phyloP scores from a whole-genome alignment of 1,284 basidiomycete genomes.

The Fomitopsis pinicola region DNA sequence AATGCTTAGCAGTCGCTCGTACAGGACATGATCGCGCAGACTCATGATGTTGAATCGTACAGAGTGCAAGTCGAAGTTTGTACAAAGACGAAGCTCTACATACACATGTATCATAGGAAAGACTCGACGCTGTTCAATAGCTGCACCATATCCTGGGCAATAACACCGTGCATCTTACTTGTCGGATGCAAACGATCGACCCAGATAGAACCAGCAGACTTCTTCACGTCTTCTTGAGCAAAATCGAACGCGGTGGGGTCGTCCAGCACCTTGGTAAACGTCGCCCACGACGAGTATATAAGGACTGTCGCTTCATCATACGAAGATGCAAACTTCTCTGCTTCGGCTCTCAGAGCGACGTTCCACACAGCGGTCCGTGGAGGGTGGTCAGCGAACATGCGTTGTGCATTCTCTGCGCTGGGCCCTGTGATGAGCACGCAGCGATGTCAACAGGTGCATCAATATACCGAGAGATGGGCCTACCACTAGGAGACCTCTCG shows the following conservation, averaged over 20 bases:
- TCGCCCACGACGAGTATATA: constrained; percentile 44
- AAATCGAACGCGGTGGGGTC: constrained; percentile 41
- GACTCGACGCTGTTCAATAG: constrained; percentile 12
- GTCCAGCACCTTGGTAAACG: constrained; percentile 45
- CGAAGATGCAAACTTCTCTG: constrained; percentile 29
- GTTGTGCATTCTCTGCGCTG: not conserved
- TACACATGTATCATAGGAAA: not conserved
- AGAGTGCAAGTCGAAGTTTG: too few species aligned
- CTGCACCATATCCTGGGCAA: constrained; percentile 22
- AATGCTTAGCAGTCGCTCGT: constrained; percentile 77
- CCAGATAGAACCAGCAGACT: constrained; percentile 42
- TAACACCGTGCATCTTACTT: constrained; percentile 22
- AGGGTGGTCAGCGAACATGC: not conserved
- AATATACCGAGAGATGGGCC: not conserved
- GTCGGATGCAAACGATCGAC: constrained; percentile 35
- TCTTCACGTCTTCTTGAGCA: constrained; percentile 25
- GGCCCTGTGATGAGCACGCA: not conserved
- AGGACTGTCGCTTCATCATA: constrained; percentile 44
- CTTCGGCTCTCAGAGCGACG: not conserved
- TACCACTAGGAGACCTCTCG: constrained; percentile 37
- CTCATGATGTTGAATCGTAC: not conserved
- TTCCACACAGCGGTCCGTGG: not conserved
- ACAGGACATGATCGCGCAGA: constrained; percentile 37
- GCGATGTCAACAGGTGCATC: not conserved
- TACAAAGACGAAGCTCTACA: too few species aligned